Base-by-base conservation (phyloP, 306 rosid species). In the Quercus mongolica region DNA sequence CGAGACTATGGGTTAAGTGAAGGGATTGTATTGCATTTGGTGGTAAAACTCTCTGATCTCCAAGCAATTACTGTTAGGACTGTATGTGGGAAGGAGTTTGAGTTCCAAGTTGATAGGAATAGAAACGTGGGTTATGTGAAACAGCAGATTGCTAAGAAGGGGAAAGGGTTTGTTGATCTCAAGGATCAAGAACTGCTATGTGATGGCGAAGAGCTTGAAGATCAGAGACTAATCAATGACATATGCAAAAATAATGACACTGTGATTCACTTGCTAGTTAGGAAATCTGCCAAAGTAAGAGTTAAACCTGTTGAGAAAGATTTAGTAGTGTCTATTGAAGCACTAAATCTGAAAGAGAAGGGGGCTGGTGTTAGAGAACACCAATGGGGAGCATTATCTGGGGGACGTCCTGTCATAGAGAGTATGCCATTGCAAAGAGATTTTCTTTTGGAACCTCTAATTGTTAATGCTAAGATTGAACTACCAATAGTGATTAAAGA, bases 61-160 rank as follows among this genome's bases (percentile, higher is more conserved):
- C 87, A 86, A 83, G 89, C 91, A 76, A 88, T 92, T 56, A 86
- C 90, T 4, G 93, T 92, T 75, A 84, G 83, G 83, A 90, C 93
- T 55, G 13, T 68, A 3, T 83, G 93, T 59, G 97, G 97, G 71
- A 90, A 88, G 81, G 90, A 88, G 84, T 87, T 87, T 79, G 90
- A 80, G 81, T 88, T 89, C 76, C 78, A 83, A 71, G 83, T 92
- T 49, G 94, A 85, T 82, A 92, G 91, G 90, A 87, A 77, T 63
- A 89, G 83, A 86, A 92, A 86, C 76, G 95, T 90, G 59, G 92
- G 87, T 49, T 90, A 89, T 80, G 93, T 90, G 76, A 92, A 92
- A 83, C 86, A 86, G 79, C 88, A 86, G 88, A 87, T 90, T 81
- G 85, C 81, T 21, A 83, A 84, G 83, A 82, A 85, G 56, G 93